Evolutionary conservation across 1,139 yeast genomes (phyloP), one percentile per base, ranked within the genome.

Genomic region (Pichia norvegensis): DNA sequence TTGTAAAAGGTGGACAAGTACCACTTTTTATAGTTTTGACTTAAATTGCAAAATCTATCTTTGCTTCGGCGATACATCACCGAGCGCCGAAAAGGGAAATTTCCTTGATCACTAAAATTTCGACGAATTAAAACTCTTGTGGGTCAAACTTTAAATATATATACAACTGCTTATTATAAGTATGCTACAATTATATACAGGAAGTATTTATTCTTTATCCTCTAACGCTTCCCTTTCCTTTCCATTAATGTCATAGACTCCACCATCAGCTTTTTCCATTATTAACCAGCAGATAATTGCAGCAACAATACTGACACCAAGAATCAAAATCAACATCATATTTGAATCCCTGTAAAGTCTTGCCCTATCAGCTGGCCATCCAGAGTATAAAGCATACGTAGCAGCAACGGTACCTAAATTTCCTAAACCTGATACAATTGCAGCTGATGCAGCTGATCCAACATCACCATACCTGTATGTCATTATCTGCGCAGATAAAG

Each of bases 351-450:
- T 68, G 66, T 68, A 86, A 42, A 79, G 68, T 53, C 87, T 67
- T 2, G 70, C 69, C 13, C 62, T 70, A 62, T 87, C 95, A 1
- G 73, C 84, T 0, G 94, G 90, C 95, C 95, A 87, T 4, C 95
- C 95, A 21, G 77, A 65, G 65, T 85, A 86, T 43, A 86, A 72
- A 0, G 95, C 95, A 60, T 86, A 86, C 2, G 95, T 84, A 4
- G 94, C 84, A 29, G 83, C 78, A 23, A 86, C 95, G 1, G 90
- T 79, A 16, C 95, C 95, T 55, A 85, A 72, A 62, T 86, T 86
- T 43, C 95, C 95, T 46, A 86, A 69, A 1, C 95, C 95, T 53
- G 88, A 79, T 10, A 86, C 92, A 40, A 86, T 65, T 0, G 95
- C 95, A 10, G 88, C 76, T 43, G 88, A 76, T 17, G 83, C 88